Conservation (phyloP, 495 filamentous ascomycete species). For the Pseudotulostoma volvatum region DNA sequence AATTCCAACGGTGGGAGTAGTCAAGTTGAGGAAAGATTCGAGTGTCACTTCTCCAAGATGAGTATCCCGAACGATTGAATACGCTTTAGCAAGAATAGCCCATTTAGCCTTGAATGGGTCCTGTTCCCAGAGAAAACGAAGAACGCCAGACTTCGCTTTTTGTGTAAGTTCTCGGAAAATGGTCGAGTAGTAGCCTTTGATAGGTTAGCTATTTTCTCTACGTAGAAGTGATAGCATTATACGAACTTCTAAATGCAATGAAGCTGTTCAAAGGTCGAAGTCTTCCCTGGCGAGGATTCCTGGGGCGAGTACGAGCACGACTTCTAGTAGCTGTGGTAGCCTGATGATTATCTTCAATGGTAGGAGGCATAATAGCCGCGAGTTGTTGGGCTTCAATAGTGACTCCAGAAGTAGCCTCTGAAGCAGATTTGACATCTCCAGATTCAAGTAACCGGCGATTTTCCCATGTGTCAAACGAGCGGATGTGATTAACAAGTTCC, state of each 20-base stretch:
- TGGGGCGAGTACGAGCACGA: neutral
- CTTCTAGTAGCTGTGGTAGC: slow-evolving; percentile 3
- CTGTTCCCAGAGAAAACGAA: slow-evolving; percentile 26
- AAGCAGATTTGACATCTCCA: neutral
- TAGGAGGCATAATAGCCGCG: neutral
- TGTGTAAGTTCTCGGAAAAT: slow-evolving; percentile 25
- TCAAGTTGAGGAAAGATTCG: slow-evolving; percentile 20
- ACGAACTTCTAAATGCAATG: slow-evolving; percentile 34
- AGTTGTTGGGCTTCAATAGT: slow-evolving; percentile 1
- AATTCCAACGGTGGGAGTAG: slow-evolving; percentile 23
- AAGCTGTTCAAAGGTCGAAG: slow-evolving; percentile 29
- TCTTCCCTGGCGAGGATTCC: slow-evolving; percentile 4
- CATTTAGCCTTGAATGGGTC: slow-evolving; percentile 32
- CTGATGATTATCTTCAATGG: neutral
- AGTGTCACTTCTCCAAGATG: slow-evolving; percentile 22
- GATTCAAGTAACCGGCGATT: too few species aligned
- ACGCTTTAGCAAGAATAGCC: slow-evolving; percentile 31
- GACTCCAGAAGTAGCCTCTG: neutral
- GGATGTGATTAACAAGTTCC: slow-evolving; percentile 5
- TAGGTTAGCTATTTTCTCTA: slow-evolving; percentile 7
- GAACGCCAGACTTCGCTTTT: slow-evolving; percentile 25
- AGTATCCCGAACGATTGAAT: slow-evolving; percentile 32
- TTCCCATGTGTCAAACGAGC: too few species aligned
- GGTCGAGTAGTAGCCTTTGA: slow-evolving; percentile 22
- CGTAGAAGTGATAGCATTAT: neutral